Percentiles rank a stretch among this genome's conserved stretches.
Conservation (phyloP, 306 rosid genomes). For the Myrica gale region DNA sequence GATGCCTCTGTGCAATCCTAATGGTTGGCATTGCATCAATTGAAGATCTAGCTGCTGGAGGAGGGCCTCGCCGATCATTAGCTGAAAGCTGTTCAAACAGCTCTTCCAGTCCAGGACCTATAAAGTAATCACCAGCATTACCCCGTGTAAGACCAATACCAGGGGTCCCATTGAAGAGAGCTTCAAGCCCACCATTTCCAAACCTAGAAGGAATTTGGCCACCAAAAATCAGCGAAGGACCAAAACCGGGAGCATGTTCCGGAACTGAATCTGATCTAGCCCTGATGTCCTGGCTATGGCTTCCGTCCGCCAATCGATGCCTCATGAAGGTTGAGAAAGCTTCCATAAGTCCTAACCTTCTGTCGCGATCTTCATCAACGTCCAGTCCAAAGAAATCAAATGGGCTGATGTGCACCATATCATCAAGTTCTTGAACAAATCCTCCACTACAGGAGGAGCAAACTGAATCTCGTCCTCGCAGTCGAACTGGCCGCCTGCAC, state of each 20-base stretch:
- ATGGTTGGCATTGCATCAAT: constrained; percentile 71
- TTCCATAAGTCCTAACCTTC: constrained; percentile 47
- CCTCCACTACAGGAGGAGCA: constrained; percentile 58
- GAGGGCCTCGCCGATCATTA: constrained; percentile 63
- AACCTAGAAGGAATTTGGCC: constrained; percentile 62
- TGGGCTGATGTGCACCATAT: constrained; percentile 43
- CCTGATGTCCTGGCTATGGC: constrained; percentile 34
- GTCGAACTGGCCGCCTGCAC: constrained; percentile 48
- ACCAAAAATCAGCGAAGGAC: constrained; percentile 61
- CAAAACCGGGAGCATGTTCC: constrained; percentile 39
- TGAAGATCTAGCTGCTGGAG: constrained; percentile 60
- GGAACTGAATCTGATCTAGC: constrained; percentile 41
- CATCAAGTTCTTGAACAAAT: constrained; percentile 61
- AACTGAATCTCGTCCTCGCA: constrained; percentile 42
- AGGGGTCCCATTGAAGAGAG: constrained; percentile 61
- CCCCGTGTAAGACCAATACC: constrained; percentile 58
- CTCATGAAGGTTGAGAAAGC: constrained; percentile 53
- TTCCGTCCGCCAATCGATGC: constrained; percentile 48
- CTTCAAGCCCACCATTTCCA: constrained; percentile 58
- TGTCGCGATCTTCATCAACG: constrained; percentile 38
- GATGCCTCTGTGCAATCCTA: constrained; percentile 55
- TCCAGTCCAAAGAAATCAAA: constrained; percentile 40
- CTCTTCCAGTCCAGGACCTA: constrained; percentile 80
- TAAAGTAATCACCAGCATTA: constrained; percentile 65
- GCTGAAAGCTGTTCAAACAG: constrained; percentile 70